These are phyloP conservation scores for Didymella pinodella DNA, from an alignment of 2,329 filamentous ascomycete species.

Conservation along the genomic window DNA sequence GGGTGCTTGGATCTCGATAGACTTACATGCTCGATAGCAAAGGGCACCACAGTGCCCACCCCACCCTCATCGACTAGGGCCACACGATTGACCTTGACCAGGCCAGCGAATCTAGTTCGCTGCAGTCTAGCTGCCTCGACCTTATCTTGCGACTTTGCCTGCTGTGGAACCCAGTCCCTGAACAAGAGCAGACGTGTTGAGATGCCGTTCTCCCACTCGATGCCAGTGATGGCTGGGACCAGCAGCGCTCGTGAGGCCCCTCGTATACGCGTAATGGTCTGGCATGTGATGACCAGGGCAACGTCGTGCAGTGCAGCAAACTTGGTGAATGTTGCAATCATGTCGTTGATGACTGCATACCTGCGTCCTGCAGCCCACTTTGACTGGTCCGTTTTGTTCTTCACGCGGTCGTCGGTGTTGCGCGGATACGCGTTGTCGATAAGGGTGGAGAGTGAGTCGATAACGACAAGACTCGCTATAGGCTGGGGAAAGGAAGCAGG, in stretches of 20 bases:
- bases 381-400: slow-evolving; percentile 53
- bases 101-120: slow-evolving; percentile 53
- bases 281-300: slow-evolving; percentile 77
- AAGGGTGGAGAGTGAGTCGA: slow-evolving; percentile 80
- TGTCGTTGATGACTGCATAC: slow-evolving; percentile 70
- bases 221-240: slow-evolving; percentile 75
- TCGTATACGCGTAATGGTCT: slow-evolving; percentile 83
- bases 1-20: slow-evolving; percentile 39
- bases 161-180: slow-evolving; percentile 66
- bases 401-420: slow-evolving; percentile 53
- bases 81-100: slow-evolving; percentile 55
- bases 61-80: slow-evolving; percentile 51
- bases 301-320: slow-evolving; percentile 76
- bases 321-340: slow-evolving; percentile 69
- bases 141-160: slow-evolving; percentile 37
- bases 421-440: slow-evolving; percentile 80
- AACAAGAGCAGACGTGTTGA: slow-evolving; percentile 79
- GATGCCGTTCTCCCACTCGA: slow-evolving; percentile 81
- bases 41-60: slow-evolving; percentile 60
- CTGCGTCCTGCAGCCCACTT: slow-evolving; percentile 59
- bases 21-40: slow-evolving; percentile 56
- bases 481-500: slow-evolving; percentile 68
- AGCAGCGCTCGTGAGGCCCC: slow-evolving; percentile 71
- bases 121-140: slow-evolving; percentile 41
- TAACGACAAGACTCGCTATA: slow-evolving; percentile 72